Evolutionary conservation across 805 yeast genomes (phyloP).

Genomic region (Starmerella ratchasimensis): DNA sequence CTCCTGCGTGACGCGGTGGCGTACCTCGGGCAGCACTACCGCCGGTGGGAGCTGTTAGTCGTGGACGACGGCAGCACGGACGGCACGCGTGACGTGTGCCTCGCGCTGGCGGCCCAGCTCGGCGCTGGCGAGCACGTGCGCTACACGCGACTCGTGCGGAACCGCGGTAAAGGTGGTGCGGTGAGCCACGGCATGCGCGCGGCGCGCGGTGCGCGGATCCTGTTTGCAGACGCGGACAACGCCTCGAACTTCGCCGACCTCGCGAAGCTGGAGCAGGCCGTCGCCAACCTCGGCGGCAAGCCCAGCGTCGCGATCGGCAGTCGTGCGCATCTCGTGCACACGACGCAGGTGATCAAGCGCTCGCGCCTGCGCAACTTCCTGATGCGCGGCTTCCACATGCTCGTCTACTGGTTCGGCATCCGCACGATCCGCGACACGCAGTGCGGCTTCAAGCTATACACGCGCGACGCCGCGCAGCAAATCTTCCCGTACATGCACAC

Average conservation of each 20-base stretch:
- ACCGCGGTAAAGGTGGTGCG: slow-evolving; percentile 95
- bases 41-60: slow-evolving; percentile 56
- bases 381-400: slow-evolving; percentile 82
- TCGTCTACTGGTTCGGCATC: slow-evolving; percentile 81
- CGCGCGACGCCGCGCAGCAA: slow-evolving; percentile 44
- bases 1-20: slow-evolving; percentile 31
- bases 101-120: slow-evolving; percentile 38
- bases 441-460: slow-evolving; percentile 92
- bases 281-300: slow-evolving; percentile 20
- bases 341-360: slow-evolving; percentile 93
- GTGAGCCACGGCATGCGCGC: slow-evolving; percentile 83
- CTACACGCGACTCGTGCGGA: slow-evolving; percentile 53
- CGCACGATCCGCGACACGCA: slow-evolving; percentile 82
- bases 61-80: slow-evolving; percentile 90
- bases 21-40: slow-evolving; percentile 33
- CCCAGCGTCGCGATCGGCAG: slow-evolving; percentile 78
- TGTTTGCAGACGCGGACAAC: slow-evolving; percentile 97
- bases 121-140: slow-evolving; percentile 51
- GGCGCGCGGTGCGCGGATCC: slow-evolving; percentile 53
- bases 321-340: slow-evolving; percentile 89
- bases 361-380: slow-evolving; percentile 75
- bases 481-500: slow-evolving; percentile 89
- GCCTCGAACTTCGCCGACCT: slow-evolving; percentile 74
- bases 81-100: slow-evolving; percentile 59
- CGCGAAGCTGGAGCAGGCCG: slow-evolving; percentile 33